Base-by-base conservation (phyloP, 2,329 filamentous ascomycete genomes). In the Aspergillus ustus region DNA sequence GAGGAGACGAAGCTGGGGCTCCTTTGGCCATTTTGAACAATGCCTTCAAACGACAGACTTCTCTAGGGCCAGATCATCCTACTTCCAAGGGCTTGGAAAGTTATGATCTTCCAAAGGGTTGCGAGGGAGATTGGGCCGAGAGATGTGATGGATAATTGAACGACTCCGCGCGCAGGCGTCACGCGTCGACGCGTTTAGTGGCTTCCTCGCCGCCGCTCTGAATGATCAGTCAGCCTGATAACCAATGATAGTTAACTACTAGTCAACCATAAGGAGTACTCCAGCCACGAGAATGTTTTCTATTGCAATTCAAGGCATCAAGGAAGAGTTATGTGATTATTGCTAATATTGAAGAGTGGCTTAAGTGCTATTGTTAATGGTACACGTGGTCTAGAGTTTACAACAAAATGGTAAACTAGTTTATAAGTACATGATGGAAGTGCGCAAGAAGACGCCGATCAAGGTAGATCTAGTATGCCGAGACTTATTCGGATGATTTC, bases 101-200 rank as follows among this genome's bases (percentile, higher is more conserved):
- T 34, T 40, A 22, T n/a, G 50, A 37, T 49, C 4, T 11, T 40
- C 44, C 43, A 52, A 20, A 13, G 20, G n/a, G 57, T 60, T 48
- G 43, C 37, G 31, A 40, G 58, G 44, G 34, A 49, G 34, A 19
- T 11, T 31, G 13, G 25, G 45, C 52, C 56, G 29, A 45, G 55
- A 60, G 53, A 57, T 20, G 60, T 31, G 55, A 63, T 60, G 40
- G 67, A 68, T 50, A 68, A 69, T 65, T 51, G 58, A 59, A 63
- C 57, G 28, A 48, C 56, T 50, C 25, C 48, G 52, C 69, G 65
- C 64, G 63, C 68, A 68, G 66, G 67, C 55, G 67, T 67, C 73
- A 62, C 64, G 67, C 70, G 74, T 77, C 70, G 68, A 78, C 76
- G 76, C 76, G 76, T 78, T 73, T 67, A 77, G 73, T 75, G 72